Evolutionary conservation across 352 stramenopile genomes (phyloP).

Genomic region (Phytopythium vexans): DNA sequence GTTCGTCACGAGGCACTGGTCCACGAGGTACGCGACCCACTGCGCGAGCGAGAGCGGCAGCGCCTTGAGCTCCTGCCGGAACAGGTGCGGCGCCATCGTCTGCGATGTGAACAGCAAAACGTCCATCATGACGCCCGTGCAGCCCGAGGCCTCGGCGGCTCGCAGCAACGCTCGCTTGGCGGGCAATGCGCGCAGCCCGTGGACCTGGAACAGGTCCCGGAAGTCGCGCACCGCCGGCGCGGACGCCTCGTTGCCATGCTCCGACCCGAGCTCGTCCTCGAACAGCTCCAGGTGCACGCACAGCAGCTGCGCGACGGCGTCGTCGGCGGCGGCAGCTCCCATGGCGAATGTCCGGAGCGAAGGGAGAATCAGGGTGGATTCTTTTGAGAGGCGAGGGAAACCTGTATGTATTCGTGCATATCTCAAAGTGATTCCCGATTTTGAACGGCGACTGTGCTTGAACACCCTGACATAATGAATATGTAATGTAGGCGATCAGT

Average conservation of each 20-base stretch:
- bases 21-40: conserved; percentile 65
- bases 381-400: too few relatives aligned
- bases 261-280: conserved; percentile 6
- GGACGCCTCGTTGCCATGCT: conserved; percentile 1
- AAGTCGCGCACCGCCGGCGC: conserved; percentile 27
- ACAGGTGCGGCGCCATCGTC: conserved; percentile 57
- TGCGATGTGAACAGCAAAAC: conserved; percentile 75
- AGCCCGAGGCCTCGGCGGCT: conserved; percentile 43
- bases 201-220: conserved; percentile 49
- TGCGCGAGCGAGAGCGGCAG: conserved; percentile 44
- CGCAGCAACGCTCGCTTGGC: conserved; percentile 51
- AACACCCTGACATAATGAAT: too few relatives aligned
- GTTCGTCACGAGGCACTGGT: conserved; percentile 51
- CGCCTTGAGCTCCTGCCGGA: conserved; percentile 41
- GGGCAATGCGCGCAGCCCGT: conserved; percentile 22
- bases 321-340: conserved; percentile 19
- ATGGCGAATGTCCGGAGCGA: not conserved
- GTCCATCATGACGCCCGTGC: conserved; percentile 61
- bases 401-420: too few relatives aligned
- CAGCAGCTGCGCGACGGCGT: conserved; percentile 75
- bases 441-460: too few relatives aligned
- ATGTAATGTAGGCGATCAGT: too few relatives aligned
- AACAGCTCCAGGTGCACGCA: conserved; percentile 80
- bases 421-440: too few relatives aligned
- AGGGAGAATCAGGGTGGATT: too few relatives aligned